A percentile compares a stretch with the other conserved stretches of the same genome.
These are phyloP conservation scores for Marasmius sp. DNA, from an alignment of 1,284 basidiomycete species.

Conservation along the genomic window DNA sequence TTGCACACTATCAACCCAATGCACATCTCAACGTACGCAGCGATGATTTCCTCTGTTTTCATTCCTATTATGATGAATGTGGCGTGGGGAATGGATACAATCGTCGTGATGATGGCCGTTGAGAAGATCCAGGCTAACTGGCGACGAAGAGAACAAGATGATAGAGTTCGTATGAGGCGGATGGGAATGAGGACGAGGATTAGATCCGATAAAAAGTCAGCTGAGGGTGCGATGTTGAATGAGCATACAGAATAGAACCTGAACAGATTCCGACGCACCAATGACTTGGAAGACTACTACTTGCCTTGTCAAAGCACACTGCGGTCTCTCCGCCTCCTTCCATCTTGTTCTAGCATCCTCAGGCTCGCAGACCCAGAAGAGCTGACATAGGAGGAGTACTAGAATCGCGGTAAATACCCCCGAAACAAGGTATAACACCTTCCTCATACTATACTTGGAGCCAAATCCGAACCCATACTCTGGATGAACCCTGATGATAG, in stretches of 20 bases:
- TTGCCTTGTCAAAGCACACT: background rate
- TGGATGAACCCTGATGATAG: background rate
- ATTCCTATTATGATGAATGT: background rate
- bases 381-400: background rate
- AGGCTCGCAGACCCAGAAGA: background rate
- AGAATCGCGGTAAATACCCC: background rate
- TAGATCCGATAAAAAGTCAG: background rate
- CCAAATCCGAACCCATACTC: background rate
- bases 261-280: background rate
- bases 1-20: background rate
- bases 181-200: background rate
- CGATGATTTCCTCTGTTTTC: background rate
- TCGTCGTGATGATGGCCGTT: background rate
- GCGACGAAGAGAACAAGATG: background rate
- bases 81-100: background rate
- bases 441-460: background rate
- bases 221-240: background rate
- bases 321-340: background rate
- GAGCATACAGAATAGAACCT: too few relatives aligned
- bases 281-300: background rate
- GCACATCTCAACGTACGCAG: background rate
- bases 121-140: background rate
- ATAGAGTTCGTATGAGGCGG: background rate
- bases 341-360: background rate
- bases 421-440: background rate